Percentiles rank a stretch among this genome's conserved stretches.
These are phyloP conservation scores for Suillus plorans DNA, from an alignment of 768 basidiomycete species.

Conservation along the genomic window DNA sequence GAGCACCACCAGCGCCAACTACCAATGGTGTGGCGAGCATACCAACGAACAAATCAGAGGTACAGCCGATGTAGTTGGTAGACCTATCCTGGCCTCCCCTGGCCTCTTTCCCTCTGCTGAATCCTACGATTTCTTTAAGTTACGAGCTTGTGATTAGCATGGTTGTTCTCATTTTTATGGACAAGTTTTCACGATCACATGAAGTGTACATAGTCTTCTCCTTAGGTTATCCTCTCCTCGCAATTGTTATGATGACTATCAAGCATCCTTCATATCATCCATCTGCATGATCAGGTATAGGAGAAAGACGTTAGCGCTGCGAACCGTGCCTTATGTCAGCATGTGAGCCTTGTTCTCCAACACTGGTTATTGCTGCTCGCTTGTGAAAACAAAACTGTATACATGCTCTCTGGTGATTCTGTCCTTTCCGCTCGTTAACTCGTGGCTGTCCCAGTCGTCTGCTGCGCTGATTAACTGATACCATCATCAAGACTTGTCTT, in stretches of 20 bases:
- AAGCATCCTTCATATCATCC: background rate
- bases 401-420: conserved; percentile 4
- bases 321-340: conserved; percentile 1
- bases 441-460: background rate
- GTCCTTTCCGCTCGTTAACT: background rate
- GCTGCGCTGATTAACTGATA: background rate
- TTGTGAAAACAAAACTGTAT: background rate
- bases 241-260: conserved; percentile 14
- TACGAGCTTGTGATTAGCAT: conserved; percentile 12
- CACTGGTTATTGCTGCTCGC: background rate
- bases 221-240: conserved; percentile 10
- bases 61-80: conserved; percentile 35
- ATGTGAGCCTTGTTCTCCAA: background rate
- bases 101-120: conserved; percentile 9
- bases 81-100: background rate
- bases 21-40: conserved; percentile 42
- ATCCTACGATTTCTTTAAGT: conserved; percentile 8
- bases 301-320: background rate
- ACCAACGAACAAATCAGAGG: conserved; percentile 42
- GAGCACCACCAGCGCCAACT: conserved; percentile 21
- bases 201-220: conserved; percentile 27
- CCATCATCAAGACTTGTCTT: background rate
- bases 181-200: conserved; percentile 24
- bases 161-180: conserved; percentile 22
- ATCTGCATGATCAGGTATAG: background rate